Evolutionary conservation across 2,329 filamentous ascomycete genomes (phyloP).

Genomic region (Curvularia verruculosa): DNA sequence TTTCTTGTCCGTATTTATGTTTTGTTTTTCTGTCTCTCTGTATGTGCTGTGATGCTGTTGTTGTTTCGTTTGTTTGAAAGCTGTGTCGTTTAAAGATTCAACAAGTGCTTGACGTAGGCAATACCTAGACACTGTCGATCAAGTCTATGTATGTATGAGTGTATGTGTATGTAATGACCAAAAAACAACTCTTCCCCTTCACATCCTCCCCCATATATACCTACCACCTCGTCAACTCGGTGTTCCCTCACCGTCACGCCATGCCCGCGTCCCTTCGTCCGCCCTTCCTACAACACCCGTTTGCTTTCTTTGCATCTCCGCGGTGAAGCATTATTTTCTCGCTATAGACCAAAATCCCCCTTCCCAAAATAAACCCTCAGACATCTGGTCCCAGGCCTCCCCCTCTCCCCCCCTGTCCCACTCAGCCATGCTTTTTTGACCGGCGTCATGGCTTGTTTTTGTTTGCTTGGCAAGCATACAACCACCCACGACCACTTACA

Average conservation of each 20-base stretch:
- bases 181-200: background rate
- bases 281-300: constrained; percentile 10
- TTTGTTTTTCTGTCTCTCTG: background rate
- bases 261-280: background rate
- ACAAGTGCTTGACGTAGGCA: background rate
- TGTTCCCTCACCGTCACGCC: background rate
- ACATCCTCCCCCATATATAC: constrained; percentile 10
- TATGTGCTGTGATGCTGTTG: background rate
- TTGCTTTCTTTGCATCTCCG: constrained; percentile 8
- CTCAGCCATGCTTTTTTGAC: background rate
- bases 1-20: background rate
- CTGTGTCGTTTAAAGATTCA: no score
- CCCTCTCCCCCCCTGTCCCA: background rate
- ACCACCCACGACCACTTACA: no score
- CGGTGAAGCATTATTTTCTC: constrained; percentile 2
- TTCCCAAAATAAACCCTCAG: background rate
- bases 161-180: background rate
- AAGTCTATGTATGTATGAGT: background rate
- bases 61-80: background rate
- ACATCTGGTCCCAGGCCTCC: no score
- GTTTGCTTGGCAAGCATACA: no score
- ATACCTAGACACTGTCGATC: background rate
- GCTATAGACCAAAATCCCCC: no score
- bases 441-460: background rate
- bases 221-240: no score